Evolutionary conservation across 805 yeast genomes (phyloP), one percentile per base, ranked within the genome.

Genomic region (Candida maris): DNA sequence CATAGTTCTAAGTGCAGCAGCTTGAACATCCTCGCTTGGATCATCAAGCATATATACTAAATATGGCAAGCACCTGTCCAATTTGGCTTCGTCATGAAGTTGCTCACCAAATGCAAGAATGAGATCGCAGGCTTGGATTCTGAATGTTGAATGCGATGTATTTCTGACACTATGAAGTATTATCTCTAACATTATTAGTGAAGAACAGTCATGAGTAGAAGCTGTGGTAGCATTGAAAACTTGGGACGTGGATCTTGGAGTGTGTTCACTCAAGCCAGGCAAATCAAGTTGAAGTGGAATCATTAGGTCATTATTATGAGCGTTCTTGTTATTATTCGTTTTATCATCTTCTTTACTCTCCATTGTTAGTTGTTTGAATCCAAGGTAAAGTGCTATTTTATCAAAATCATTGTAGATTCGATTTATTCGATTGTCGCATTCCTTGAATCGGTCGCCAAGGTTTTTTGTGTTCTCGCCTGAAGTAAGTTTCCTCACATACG

Each of bases 21-120:
- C 71, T 35, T 81, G 84, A 3, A 87, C 93, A 30, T 70, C 73
- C 1, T 77, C 69, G 14, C 80, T 70, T 1, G 70, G 62, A 42
- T 86, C 95, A 34, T 84, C 87, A 10, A 89, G 57, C 35, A 87
- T 65, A n/a, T 77, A 64, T 16, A 85, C 72, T 17, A 93, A 57
- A 53, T 82, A 86, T 0, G 98, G 97, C 17, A 93, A 58, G 21
- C 87, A 77, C 30, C 97, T 62, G 56, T 93, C 97, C 26, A 93
- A 64, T 54, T 88, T 91, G 12, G 79, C 80, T 38, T 85, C 95
- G 54, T 93, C 97, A 17, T 76, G 74, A 2, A 87, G 66, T 39
- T 77, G 73, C 51, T 85, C 95, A 2, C 91, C 76, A 14, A 91
- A 67, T 0, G 86, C 84, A 6, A 85, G 57, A 1, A 93, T 71